A percentile compares a stretch with the other conserved stretches of the same genome.
Conservation (phyloP, 192 early-diverging fungal genomes). For the Geosiphon pyriformis region DNA sequence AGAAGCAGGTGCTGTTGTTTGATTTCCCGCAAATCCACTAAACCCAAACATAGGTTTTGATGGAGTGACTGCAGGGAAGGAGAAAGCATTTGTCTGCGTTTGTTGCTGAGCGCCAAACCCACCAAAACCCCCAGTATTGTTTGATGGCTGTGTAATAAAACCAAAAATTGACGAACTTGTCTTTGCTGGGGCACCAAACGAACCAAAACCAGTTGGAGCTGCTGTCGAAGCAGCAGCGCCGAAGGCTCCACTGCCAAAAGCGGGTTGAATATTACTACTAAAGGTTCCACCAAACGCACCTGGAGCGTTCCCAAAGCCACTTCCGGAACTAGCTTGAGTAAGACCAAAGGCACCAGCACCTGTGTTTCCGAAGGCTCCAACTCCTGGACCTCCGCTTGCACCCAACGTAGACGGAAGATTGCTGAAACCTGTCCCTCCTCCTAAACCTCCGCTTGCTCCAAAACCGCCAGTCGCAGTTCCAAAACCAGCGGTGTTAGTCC, state of each 20-base stretch:
- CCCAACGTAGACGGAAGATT: too few species aligned
- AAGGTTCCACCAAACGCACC: constrained; percentile 9
- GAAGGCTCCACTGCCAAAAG: background rate
- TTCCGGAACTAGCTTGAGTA: background rate
- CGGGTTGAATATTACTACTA: background rate
- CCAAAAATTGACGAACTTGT: background rate
- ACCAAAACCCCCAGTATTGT: constrained; percentile 20
- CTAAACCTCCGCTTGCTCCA: background rate
- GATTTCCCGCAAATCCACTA: background rate
- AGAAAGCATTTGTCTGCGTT: background rate
- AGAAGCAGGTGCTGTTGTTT: too few species aligned
- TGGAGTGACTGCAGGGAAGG: background rate
- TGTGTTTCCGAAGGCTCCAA: background rate
- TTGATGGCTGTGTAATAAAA: background rate
- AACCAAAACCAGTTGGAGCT: background rate
- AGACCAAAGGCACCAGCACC: background rate
- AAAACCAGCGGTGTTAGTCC: background rate
- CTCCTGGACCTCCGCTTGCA: background rate
- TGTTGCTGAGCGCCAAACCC: constrained; percentile 36
- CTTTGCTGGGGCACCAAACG: constrained; percentile 1
- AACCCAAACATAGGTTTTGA: background rate
- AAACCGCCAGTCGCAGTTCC: background rate
- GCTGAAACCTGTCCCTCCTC: too few species aligned
- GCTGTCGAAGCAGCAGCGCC: background rate
- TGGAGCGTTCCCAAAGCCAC: background rate